Percentiles rank a stretch among this genome's conserved stretches.
phyloP scores from a whole-genome alignment of 2,329 filamentous ascomycete species.

The Aspergillus udagawae region DNA sequence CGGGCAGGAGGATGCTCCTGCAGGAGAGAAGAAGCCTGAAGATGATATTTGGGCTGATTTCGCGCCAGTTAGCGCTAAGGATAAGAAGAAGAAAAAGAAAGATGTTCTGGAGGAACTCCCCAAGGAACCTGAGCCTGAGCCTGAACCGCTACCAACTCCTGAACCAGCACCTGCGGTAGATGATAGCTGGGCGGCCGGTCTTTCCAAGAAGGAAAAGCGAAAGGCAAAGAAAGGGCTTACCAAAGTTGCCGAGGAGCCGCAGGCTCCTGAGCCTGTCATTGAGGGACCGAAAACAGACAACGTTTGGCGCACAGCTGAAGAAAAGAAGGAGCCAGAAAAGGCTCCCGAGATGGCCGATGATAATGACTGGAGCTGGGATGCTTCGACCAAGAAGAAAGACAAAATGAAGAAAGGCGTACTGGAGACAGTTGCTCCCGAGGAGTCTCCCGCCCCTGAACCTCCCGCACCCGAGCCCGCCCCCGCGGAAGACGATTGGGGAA shows the following conservation, averaged over 20 bases:
- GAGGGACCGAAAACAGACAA: conserved; percentile 17
- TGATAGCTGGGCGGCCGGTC: conserved; percentile 26
- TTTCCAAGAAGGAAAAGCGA: conserved; percentile 29
- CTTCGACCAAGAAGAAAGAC: conserved; percentile 26
- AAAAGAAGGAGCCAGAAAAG: conserved; percentile 6
- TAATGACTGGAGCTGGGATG: conserved; percentile 27
- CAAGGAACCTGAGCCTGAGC: conserved; percentile 9
- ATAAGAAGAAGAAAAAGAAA: conserved; percentile 45
- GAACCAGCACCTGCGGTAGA: conserved; percentile 24
- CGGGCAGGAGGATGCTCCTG: conserved; percentile 21
- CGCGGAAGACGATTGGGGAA: conserved; percentile 35
- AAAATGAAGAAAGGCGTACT: conserved; percentile 31
- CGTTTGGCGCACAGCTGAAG: background rate
- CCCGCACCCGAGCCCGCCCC: conserved; percentile 23
- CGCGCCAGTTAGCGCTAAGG: conserved; percentile 36
- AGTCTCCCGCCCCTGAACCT: conserved; percentile 27
- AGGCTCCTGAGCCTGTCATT: conserved; percentile 14
- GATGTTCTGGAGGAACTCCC: too few species aligned
- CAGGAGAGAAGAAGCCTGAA: conserved; percentile 37
- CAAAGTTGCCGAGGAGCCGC: conserved; percentile 21
- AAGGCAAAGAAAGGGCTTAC: conserved; percentile 25
- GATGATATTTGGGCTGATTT: conserved; percentile 39
- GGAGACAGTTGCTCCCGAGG: conserved; percentile 15
- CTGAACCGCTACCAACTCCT: conserved; percentile 6
- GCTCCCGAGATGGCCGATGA: conserved; percentile 17